These are phyloP conservation scores for Plectosphaerella cucumerina DNA, from an alignment of 2,329 filamentous ascomycete species.

Conservation along the genomic window DNA sequence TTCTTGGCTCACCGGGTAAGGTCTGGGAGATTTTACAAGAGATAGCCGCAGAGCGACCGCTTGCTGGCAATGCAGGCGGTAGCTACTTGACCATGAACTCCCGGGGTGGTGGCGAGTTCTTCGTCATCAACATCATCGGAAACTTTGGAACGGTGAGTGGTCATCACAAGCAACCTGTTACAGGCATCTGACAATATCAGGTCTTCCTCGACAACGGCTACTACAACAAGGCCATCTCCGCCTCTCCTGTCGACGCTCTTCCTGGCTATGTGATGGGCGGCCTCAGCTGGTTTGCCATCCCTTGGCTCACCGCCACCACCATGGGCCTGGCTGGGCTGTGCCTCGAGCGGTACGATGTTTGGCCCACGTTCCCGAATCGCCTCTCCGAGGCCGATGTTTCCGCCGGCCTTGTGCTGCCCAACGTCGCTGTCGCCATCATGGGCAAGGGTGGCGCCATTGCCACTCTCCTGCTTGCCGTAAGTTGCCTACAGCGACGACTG, in stretches of 20 bases:
- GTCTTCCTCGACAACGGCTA: slow-evolving; percentile 84
- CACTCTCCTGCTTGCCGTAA: slow-evolving; percentile 65
- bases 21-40: slow-evolving; percentile 76
- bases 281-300: slow-evolving; percentile 87
- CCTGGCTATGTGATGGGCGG: slow-evolving; percentile 87
- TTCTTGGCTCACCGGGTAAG: slow-evolving; percentile 68
- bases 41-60: slow-evolving; percentile 66
- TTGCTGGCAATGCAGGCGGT: slow-evolving; percentile 73
- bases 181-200: background rate
- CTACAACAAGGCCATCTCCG: slow-evolving; percentile 92
- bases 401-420: slow-evolving; percentile 79
- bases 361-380: slow-evolving; percentile 69
- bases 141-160: slow-evolving; percentile 67
- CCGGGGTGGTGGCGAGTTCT: slow-evolving; percentile 79
- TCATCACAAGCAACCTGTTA: background rate
- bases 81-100: slow-evolving; percentile 86
- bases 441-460: slow-evolving; percentile 77
- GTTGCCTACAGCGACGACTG: background rate
- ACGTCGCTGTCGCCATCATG: slow-evolving; percentile 77
- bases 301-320: slow-evolving; percentile 83
- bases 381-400: slow-evolving; percentile 72
- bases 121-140: slow-evolving; percentile 81
- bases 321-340: slow-evolving; percentile 81
- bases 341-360: slow-evolving; percentile 67
- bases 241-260: slow-evolving; percentile 77